Base-by-base conservation (phyloP, 495 filamentous ascomycete species). In the Daldinia caldariorum region DNA sequence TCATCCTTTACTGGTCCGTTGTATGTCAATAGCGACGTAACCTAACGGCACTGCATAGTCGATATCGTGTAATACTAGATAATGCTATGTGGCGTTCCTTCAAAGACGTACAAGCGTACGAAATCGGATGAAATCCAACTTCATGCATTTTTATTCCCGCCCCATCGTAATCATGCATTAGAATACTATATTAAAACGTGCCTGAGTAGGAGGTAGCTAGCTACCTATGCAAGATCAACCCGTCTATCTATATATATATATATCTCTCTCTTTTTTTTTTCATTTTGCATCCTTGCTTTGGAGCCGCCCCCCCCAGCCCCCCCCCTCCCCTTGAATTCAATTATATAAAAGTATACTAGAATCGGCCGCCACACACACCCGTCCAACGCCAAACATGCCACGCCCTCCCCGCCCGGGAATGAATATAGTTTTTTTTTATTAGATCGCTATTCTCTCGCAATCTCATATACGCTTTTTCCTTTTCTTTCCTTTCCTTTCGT, bases 311-410 rank as follows among this genome's bases (percentile, higher is more conserved):
- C 6, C 7, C 1, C 1, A n/a, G n/a, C n/a, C n/a, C n/a, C n/a
- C 20, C 57, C 20, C 8, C 35, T 39, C 6, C 7, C 1, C 1
- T 26, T 26, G 26, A 26, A 3, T 26, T 26, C 26, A 26, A n/a
- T n/a, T n/a, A n/a, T n/a, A n/a, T n/a, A n/a, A 26, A 26, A 3
- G 3, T 26, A 26, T 26, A 26, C 26, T 26, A 22, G n/a, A 58
- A 43, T 31, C 18, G 18, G 6, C 14, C 4, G 49, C 26, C 39
- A 18, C 39, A 16, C 49, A 16, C 14, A 32, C 49, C 49, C 22
- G 49, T 67, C 38, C 34, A 72, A 72, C 69, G 57, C 69, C 69
- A 53, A 57, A 67, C 60, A 61, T 67, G 63, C 58, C 69, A 34
- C 51, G 39, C 59, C 16, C n/a, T 62, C 59, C 16, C n/a, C 62